Conservation (phyloP, 495 filamentous ascomycete genomes). For the Aspergillus avenaceus region DNA sequence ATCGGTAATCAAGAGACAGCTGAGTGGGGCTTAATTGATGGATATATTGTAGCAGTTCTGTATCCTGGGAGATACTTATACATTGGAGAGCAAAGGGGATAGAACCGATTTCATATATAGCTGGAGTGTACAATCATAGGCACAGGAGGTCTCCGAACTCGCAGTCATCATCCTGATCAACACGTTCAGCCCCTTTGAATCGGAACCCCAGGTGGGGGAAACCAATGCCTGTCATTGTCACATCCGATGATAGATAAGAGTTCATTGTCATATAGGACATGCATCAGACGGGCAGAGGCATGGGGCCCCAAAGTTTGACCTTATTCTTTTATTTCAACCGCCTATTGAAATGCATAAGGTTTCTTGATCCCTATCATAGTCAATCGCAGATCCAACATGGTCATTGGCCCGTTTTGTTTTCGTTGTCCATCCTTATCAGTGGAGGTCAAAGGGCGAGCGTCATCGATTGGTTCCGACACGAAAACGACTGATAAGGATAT, state of each 20-base stretch:
- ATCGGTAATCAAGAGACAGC: neutral
- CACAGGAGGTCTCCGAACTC: constrained; percentile 24
- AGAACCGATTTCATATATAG: constrained; percentile 2
- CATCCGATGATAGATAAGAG: neutral
- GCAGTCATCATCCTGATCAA: constrained; percentile 18
- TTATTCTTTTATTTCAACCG: neutral
- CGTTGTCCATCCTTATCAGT: constrained; percentile 7
- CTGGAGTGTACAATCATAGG: neutral
- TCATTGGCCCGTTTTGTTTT: neutral
- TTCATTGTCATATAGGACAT: neutral
- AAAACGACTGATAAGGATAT: constrained; percentile 1
- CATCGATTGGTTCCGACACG: neutral
- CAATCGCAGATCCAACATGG: neutral
- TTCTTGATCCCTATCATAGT: neutral
- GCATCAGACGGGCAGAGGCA: neutral
- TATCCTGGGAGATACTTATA: neutral
- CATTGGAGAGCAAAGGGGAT: neutral
- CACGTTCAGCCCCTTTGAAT: neutral
- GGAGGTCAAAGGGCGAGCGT: neutral
- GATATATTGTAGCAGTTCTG: neutral
- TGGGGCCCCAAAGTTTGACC: neutral
- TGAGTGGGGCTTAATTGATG: neutral
- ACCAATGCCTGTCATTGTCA: neutral
- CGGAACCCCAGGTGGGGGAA: neutral
- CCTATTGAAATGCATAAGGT: neutral